phyloP scores from a whole-genome alignment of 1,284 basidiomycete species.

The Ceratobasidium sp. region DNA sequence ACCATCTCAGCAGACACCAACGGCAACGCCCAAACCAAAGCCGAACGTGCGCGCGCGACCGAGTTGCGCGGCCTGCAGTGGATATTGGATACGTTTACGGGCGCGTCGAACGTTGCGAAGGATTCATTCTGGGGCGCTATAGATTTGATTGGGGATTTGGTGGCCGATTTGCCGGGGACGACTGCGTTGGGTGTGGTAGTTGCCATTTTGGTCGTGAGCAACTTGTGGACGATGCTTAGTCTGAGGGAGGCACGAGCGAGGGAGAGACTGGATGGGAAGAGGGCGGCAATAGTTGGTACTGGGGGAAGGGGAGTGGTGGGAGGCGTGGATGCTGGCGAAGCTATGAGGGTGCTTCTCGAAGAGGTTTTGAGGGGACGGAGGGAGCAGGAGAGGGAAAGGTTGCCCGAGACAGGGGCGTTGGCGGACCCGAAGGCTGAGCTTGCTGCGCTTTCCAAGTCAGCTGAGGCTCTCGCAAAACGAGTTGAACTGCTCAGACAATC shows the following conservation, averaged over 20 bases:
- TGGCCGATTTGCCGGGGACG: slow-evolving; percentile 71
- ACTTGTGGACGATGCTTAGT: slow-evolving; percentile 71
- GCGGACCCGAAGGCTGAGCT: slow-evolving; percentile 63
- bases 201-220: slow-evolving; percentile 75
- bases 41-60: slow-evolving; percentile 68
- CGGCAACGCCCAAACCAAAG: slow-evolving; percentile 55
- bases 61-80: slow-evolving; percentile 79
- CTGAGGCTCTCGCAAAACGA: slow-evolving; percentile 68
- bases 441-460: slow-evolving; percentile 59
- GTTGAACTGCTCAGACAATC: slow-evolving; percentile 60
- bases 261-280: slow-evolving; percentile 33
- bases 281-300: slow-evolving; percentile 55
- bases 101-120: slow-evolving; percentile 73
- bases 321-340: slow-evolving; percentile 66
- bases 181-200: slow-evolving; percentile 78
- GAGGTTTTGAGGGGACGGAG: slow-evolving; percentile 65
- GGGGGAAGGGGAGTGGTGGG: slow-evolving; percentile 66
- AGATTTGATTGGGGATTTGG: slow-evolving; percentile 72
- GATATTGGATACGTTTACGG: slow-evolving; percentile 84
- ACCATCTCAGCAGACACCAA: slow-evolving; percentile 47
- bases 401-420: slow-evolving; percentile 44
- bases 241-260: slow-evolving; percentile 42
- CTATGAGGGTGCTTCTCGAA: slow-evolving; percentile 74
- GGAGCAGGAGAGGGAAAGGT: slow-evolving; percentile 51
- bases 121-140: slow-evolving; percentile 73